Evolutionary conservation across 1,284 basidiomycete species (phyloP).

Genomic region (Rhodotorula sp.): DNA sequence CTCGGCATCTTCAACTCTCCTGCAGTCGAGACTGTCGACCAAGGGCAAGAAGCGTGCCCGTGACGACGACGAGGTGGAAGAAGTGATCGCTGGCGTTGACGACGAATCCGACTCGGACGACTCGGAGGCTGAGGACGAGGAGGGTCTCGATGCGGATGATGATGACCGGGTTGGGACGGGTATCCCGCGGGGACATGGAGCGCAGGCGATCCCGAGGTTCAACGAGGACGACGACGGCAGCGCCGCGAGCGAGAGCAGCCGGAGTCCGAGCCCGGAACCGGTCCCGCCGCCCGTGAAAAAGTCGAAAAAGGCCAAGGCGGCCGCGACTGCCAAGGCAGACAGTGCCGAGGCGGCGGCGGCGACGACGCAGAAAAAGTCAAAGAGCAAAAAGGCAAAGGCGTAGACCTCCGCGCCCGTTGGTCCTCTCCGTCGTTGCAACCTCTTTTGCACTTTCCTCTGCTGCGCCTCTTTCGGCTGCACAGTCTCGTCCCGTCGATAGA

Average conservation of each 20-base stretch:
- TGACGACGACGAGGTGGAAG: slow-evolving; percentile 13
- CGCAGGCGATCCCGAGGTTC: background rate
- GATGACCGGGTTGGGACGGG: slow-evolving; percentile 34
- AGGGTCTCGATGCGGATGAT: slow-evolving; percentile 15
- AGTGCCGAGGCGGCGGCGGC: background rate
- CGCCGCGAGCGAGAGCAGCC: slow-evolving; percentile 7
- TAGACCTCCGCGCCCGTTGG: background rate
- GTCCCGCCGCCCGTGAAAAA: slow-evolving; percentile 12
- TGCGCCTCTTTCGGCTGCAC: background rate
- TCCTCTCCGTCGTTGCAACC: background rate
- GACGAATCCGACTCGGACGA: slow-evolving; percentile 14
- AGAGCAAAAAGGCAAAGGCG: slow-evolving; percentile 19
- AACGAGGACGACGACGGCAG: background rate
- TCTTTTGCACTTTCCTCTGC: background rate
- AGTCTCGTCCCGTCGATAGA: background rate
- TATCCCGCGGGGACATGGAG: slow-evolving; percentile 5
- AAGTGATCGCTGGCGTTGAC: background rate
- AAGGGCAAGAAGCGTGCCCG: slow-evolving; percentile 23
- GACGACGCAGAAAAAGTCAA: slow-evolving; percentile 15
- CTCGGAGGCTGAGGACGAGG: slow-evolving; percentile 1
- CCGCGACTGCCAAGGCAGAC: background rate
- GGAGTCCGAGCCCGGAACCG: slow-evolving; percentile 23
- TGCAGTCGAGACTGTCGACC: background rate
- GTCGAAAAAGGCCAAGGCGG: slow-evolving; percentile 1
- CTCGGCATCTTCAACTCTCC: background rate